A percentile compares a stretch with the other conserved stretches of the same genome.
These are phyloP conservation scores for Lichtheimia corymbifera DNA, from an alignment of 371 early-diverging fungal species.

Conservation along the genomic window DNA sequence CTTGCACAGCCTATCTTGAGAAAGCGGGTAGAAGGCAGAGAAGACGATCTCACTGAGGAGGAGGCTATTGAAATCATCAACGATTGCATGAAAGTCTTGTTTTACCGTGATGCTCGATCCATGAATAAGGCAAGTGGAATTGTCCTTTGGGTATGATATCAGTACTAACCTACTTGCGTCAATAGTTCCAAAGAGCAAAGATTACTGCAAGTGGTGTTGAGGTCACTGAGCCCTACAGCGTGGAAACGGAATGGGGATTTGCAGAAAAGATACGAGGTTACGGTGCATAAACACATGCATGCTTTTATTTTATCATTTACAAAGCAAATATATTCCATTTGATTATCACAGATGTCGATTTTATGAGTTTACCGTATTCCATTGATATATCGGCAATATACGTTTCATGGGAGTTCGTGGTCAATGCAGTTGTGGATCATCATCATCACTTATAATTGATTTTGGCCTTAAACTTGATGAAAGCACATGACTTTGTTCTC, in stretches of 20 bases:
- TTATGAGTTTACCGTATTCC: neutral
- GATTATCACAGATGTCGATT: neutral
- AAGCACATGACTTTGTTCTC: too few relatives aligned
- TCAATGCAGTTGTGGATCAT: too few relatives aligned
- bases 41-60: slow-evolving; percentile 86
- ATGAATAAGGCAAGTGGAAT: slow-evolving; percentile 80
- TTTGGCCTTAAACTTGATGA: too few relatives aligned
- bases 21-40: slow-evolving; percentile 86
- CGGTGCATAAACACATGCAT: slow-evolving; percentile 56
- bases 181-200: slow-evolving; percentile 89
- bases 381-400: neutral
- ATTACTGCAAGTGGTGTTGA: slow-evolving; percentile 81
- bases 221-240: slow-evolving; percentile 85
- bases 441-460: too few relatives aligned
- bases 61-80: slow-evolving; percentile 90
- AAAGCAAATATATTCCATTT: slow-evolving; percentile 1
- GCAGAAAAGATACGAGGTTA: slow-evolving; percentile 91
- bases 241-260: slow-evolving; percentile 94
- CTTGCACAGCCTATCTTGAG: slow-evolving; percentile 96
- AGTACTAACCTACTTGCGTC: neutral
- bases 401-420: neutral
- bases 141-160: neutral
- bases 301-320: neutral
- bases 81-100: slow-evolving; percentile 93
- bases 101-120: slow-evolving; percentile 96